phyloP scores from a whole-genome alignment of 2,329 filamentous ascomycete genomes.

The Colletotrichum lini region DNA sequence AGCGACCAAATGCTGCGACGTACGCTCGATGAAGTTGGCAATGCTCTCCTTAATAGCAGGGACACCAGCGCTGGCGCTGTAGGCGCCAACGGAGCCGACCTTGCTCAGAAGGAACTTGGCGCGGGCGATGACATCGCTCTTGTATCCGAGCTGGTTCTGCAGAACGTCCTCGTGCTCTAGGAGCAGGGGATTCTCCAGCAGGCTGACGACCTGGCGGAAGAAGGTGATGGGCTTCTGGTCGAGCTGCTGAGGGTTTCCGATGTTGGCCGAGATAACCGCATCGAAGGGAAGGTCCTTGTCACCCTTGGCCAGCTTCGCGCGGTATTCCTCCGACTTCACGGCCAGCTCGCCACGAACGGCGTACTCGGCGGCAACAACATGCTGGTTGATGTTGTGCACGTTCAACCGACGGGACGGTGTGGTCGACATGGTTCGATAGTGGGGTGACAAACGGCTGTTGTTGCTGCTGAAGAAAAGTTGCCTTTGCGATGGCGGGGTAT shows the following conservation, averaged over 20 bases:
- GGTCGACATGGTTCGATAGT: constrained; percentile 54
- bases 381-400: constrained; percentile 91
- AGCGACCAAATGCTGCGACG: constrained; percentile 50
- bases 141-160: constrained; percentile 83
- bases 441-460: constrained; percentile 38
- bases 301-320: constrained; percentile 77
- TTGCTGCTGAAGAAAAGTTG: constrained; percentile 42
- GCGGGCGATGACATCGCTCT: constrained; percentile 88
- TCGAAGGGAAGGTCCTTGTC: constrained; percentile 81
- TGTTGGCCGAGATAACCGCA: constrained; percentile 96
- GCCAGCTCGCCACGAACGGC: constrained; percentile 97
- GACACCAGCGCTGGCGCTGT: constrained; percentile 93
- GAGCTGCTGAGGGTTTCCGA: constrained; percentile 98
- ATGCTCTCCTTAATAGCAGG: constrained; percentile 90
- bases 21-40: constrained; percentile 91
- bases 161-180: constrained; percentile 88
- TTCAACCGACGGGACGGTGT: constrained; percentile 67
- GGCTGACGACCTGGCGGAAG: constrained; percentile 95
- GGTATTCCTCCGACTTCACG: constrained; percentile 92
- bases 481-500: constrained; percentile 41
- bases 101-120: constrained; percentile 85
- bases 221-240: constrained; percentile 99
- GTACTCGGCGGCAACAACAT: constrained; percentile 91
- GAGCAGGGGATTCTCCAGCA: constrained; percentile 90
- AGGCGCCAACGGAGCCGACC: constrained; percentile 93